Evolutionary conservation across 441 rosid species (phyloP), one percentile per base, ranked within the genome.

Genomic region (Hypseocharis bilobata): DNA sequence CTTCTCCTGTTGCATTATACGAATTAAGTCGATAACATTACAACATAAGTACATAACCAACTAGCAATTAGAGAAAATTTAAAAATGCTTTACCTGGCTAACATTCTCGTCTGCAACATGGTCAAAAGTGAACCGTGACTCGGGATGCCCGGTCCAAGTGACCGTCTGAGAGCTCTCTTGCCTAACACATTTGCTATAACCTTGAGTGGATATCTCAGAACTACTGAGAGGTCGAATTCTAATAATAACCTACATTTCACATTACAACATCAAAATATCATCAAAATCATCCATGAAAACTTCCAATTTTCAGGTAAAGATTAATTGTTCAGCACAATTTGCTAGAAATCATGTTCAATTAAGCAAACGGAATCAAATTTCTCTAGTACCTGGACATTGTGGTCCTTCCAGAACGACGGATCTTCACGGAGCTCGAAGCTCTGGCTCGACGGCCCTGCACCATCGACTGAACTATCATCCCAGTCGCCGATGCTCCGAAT

Each of bases 381-480:
- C 2, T 29, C 13, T 13, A 66, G 13, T 0, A 92, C 99, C 94
- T 94, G 99, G 22, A 94, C 97, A 66, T 94, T 94, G 66, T 83
- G 96, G 54, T 94, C 99, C 79, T 86, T 86, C 97, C 97, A 89
- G 74, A 94, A 87, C 17, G 96, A 84, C 0, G 96, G 96, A 77
- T 89, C 97, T 61, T 94, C 96, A n/a, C 65, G 64, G 71, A 91
- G 74, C 68, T 91, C 97, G 60, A 86, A 89, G 74, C 85, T 82
- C 59, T 74, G 90, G 38, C 81, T 66, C 60, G 76, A 74, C 47
- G 81, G 60, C 17, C 68, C 77, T 45, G 63, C 23, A 56, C 1
- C 62, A 34, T 34, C 77, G 8, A 20, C 76, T 20, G 68, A 78
- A 20, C 74, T 77, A 4, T 84, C 78, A n/a, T 88, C 85, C 71